These are phyloP conservation scores for Schizochytrium sp. DNA, from an alignment of 108 stramenopile species.

Conservation along the genomic window DNA sequence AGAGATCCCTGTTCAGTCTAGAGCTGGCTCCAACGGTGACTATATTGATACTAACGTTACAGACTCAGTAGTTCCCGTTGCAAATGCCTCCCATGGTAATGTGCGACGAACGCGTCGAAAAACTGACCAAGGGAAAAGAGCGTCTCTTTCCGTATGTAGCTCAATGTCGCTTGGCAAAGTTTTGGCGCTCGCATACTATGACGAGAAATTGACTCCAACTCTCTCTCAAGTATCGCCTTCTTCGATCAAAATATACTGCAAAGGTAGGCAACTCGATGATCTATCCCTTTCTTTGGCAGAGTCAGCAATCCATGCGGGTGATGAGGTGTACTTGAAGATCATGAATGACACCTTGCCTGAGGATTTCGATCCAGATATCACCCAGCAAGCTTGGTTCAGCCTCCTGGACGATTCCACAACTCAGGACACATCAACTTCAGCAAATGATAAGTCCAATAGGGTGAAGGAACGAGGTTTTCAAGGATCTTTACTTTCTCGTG, in stretches of 20 bases:
- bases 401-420: neutral
- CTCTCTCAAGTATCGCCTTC: neutral
- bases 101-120: neutral
- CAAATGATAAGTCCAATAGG: neutral
- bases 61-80: neutral
- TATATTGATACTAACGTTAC: neutral
- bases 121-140: neutral
- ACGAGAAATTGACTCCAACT: neutral
- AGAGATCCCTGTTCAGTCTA: too few relatives aligned
- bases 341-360: neutral
- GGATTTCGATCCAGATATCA: neutral
- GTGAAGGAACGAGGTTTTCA: neutral
- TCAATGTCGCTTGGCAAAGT: neutral
- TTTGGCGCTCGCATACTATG: neutral
- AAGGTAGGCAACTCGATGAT: slow-evolving; percentile 9
- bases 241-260: neutral
- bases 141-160: neutral
- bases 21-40: neutral
- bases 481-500: neutral
- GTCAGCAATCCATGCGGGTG: neutral
- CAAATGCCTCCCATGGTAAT: neutral
- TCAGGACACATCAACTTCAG: neutral
- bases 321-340: slow-evolving; percentile 1
- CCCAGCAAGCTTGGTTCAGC: neutral
- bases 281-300: neutral